A percentile compares a stretch with the other conserved stretches of the same genome.
Conservation (phyloP, 148 eudicot species). For the Rheum nobile region DNA sequence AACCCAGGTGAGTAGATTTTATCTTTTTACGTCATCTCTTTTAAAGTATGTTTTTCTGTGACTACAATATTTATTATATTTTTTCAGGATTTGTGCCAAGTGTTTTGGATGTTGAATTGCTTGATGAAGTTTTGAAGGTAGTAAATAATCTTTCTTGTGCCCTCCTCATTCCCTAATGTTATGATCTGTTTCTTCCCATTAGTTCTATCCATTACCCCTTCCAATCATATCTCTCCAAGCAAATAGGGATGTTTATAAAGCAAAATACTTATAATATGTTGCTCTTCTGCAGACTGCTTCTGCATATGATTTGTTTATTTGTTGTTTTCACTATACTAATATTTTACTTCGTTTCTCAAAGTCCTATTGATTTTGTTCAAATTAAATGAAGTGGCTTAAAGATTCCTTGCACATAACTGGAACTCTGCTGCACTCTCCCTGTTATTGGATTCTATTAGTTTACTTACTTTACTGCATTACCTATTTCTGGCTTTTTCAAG, state of each 20-base stretch:
- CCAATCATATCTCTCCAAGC: not conserved
- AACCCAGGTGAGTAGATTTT: conserved; percentile 38
- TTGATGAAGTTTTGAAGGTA: conserved; percentile 65
- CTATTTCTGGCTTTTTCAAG: not conserved
- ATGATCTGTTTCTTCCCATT: not conserved
- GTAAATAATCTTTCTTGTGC: not conserved
- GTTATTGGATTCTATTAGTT: not conserved
- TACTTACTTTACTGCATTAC: not conserved
- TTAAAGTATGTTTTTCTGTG: conserved; percentile 4
- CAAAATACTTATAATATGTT: not conserved
- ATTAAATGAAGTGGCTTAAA: not conserved
- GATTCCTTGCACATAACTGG: not conserved
- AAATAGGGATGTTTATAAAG: not conserved
- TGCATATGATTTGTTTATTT: not conserved
- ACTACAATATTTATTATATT: conserved; percentile 2
- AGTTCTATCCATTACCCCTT: not conserved
- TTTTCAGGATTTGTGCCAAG: conserved; percentile 54
- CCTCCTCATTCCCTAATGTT: not conserved
- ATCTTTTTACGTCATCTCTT: not conserved
- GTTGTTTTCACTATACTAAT: not conserved
- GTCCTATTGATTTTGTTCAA: not conserved
- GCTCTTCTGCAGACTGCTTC: not conserved
- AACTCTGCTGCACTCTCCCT: not conserved
- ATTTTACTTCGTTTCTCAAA: not conserved
- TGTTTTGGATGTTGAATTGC: conserved; percentile 44